Conservation (phyloP, 2,329 filamentous ascomycete genomes). For the Davidsoniella neocaledoniae region DNA sequence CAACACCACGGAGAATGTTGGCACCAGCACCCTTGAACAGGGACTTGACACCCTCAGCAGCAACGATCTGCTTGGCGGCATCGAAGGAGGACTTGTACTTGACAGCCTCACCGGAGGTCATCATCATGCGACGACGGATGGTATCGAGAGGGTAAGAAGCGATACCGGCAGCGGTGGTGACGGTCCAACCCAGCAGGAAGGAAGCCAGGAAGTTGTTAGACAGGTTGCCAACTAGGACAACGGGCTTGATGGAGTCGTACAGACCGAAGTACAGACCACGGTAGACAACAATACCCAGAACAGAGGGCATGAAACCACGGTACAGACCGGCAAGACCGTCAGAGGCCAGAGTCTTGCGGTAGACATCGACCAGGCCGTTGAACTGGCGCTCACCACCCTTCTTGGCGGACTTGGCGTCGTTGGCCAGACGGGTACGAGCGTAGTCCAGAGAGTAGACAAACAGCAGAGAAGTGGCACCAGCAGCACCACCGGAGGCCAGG, state of each 20-base stretch:
- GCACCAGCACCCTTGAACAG: conserved; percentile 99
- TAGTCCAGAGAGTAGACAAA: conserved; percentile 99
- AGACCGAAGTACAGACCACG: conserved; percentile 99
- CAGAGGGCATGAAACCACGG: conserved; percentile 99
- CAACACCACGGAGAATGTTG: conserved; percentile 99
- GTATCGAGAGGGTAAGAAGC: conserved; percentile 99
- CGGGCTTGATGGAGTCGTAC: conserved; percentile 99
- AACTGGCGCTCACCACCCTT: conserved; percentile 96
- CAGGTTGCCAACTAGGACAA: conserved; percentile 78
- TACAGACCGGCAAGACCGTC: conserved; percentile 99
- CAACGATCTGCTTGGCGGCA: conserved; percentile 89
- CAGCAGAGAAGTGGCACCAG: conserved; percentile 97
- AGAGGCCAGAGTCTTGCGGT: conserved; percentile 98
- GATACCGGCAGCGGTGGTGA: conserved; percentile 99
- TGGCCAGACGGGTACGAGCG: conserved; percentile 99
- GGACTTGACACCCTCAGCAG: conserved; percentile 93
- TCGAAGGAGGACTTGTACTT: conserved; percentile 98
- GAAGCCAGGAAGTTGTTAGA: conserved; percentile 99
- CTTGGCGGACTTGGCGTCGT: conserved; percentile 99
- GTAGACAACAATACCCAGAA: conserved; percentile 98
- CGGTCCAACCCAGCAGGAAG: conserved; percentile 94
- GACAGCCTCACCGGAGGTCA: conserved; percentile 94
- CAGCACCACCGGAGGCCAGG: conserved; percentile 98
- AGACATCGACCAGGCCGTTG: conserved; percentile 98
- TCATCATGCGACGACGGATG: conserved; percentile 99